A percentile compares a stretch with the other conserved stretches of the same genome.
These are phyloP conservation scores for Pseudoneurospora amorphoporcata DNA, from an alignment of 495 filamentous ascomycete genomes.

Conservation along the genomic window DNA sequence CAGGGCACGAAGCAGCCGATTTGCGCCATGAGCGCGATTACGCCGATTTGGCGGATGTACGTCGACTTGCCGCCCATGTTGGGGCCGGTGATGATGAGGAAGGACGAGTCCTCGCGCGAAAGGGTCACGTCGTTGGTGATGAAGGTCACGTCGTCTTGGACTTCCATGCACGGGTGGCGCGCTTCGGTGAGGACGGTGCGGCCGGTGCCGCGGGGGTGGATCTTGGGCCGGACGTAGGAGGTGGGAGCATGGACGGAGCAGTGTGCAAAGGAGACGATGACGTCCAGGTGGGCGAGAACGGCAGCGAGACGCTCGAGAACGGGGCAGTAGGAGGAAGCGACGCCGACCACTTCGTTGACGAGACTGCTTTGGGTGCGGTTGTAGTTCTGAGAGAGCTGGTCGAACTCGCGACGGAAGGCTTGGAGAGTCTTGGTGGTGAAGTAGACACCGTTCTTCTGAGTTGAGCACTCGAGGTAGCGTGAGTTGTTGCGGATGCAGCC, in stretches of 20 bases:
- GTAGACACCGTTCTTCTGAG: slow-evolving; percentile 97
- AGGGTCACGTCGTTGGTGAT: slow-evolving; percentile 95
- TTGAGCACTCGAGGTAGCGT: slow-evolving; percentile 89
- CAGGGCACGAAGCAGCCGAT: slow-evolving; percentile 95
- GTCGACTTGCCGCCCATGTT: slow-evolving; percentile 99
- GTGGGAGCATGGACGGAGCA: slow-evolving; percentile 87
- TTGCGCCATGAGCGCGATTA: slow-evolving; percentile 96
- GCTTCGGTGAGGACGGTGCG: slow-evolving; percentile 86
- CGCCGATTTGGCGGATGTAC: slow-evolving; percentile 96
- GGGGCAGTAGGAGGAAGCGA: slow-evolving; percentile 90
- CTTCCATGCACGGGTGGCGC: slow-evolving; percentile 96
- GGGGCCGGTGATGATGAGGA: slow-evolving; percentile 94
- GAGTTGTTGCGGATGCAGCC: slow-evolving; percentile 85
- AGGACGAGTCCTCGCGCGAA: slow-evolving; percentile 69
- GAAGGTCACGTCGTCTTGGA: slow-evolving; percentile 97
- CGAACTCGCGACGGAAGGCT: slow-evolving; percentile 75
- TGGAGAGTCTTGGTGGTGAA: slow-evolving; percentile 89
- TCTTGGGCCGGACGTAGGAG: slow-evolving; percentile 81
- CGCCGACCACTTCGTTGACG: slow-evolving; percentile 84
- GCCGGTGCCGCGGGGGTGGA: slow-evolving; percentile 86
- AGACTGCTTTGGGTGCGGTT: slow-evolving; percentile 88
- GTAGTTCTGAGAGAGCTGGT: slow-evolving; percentile 91
- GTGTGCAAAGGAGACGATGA: slow-evolving; percentile 92
- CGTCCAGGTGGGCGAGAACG: slow-evolving; percentile 88
- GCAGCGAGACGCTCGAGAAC: slow-evolving; percentile 84